Base-by-base conservation (phyloP, 2,329 filamentous ascomycete species). In the Fusarium oxysporum region DNA sequence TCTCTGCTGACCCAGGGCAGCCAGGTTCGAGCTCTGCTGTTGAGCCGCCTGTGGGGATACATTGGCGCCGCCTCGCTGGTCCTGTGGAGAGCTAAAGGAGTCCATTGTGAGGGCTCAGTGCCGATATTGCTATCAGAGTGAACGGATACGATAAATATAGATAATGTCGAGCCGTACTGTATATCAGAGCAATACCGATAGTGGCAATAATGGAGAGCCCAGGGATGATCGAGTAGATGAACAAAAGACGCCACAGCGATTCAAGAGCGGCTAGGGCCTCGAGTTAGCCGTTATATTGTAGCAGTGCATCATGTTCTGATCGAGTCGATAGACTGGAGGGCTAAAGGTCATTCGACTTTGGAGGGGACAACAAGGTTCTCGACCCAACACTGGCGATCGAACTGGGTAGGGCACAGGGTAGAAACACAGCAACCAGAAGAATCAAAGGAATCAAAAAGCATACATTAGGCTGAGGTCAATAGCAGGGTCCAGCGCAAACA, bases 11-110 rank as follows among this genome's bases (percentile, higher is more conserved):
- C 32, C n/a, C 23, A 73, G 50, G n/a, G 57, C 45, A 33, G 48
- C 53, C 32, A 73, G 30, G 33, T 53, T 68, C 12, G 48, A 17
- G 32, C 51, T 64, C 47, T 73, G 70, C 33, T 71, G 61, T 43
- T 73, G 66, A 28, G 58, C 32, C 48, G 54, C 38, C 28, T 68
- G 71, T 7, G 41, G 23, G 8, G 70, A 66, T 21, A 47, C 32
- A 40, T 43, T 65, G 41, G 48, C 37, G n/a, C 55, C 44, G 40
- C 38, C 54, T 19, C 41, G 41, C 16, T 40, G 48, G 32, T 60
- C 67, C 33, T 57, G 62, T 19, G 67, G 21, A 28, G 66, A 28
- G 32, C 54, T 55, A 43, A 71, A 73, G 16, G 62, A 47, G 30
- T 71, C 63, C 71, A 73, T 73, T 40, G 13, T 41, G 28, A 21